A percentile compares a stretch with the other conserved stretches of the same genome.
These are phyloP conservation scores for Mycogone perniciosa DNA, from an alignment of 2,329 filamentous ascomycete genomes.

Conservation along the genomic window DNA sequence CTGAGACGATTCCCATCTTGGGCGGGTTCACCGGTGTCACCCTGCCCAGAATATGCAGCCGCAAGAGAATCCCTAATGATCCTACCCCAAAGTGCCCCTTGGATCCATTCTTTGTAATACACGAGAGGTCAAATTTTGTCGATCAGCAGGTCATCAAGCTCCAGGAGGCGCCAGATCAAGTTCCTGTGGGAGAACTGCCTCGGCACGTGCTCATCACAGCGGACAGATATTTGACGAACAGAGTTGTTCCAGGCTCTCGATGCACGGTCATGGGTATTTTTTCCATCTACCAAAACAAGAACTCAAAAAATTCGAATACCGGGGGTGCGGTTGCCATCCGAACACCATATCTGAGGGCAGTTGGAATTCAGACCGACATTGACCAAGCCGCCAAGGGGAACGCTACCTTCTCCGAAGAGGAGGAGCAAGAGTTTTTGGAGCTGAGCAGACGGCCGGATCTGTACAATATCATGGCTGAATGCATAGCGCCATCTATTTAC, in stretches of 20 bases:
- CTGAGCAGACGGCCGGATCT: slow-evolving; percentile 85
- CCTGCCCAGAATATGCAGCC: slow-evolving; percentile 71
- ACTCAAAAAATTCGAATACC: slow-evolving; percentile 65
- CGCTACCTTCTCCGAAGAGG: slow-evolving; percentile 82
- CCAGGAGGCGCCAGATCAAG: slow-evolving; percentile 94
- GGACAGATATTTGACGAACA: slow-evolving; percentile 92
- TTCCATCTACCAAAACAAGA: slow-evolving; percentile 94
- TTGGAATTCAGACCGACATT: slow-evolving; percentile 84
- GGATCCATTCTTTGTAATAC: slow-evolving; percentile 92
- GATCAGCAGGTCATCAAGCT: slow-evolving; percentile 98
- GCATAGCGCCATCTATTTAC: slow-evolving; percentile 96
- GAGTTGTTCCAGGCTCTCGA: slow-evolving; percentile 88
- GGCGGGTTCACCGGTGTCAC: slow-evolving; percentile 85
- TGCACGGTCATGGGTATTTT: slow-evolving; percentile 97
- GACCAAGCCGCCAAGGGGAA: slow-evolving; percentile 85
- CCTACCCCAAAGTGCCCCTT: slow-evolving; percentile 71
- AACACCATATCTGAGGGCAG: slow-evolving; percentile 87
- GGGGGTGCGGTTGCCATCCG: slow-evolving; percentile 87
- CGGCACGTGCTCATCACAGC: slow-evolving; percentile 92
- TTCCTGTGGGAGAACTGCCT: slow-evolving; percentile 92
- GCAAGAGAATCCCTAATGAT: slow-evolving; percentile 59
- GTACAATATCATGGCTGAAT: slow-evolving; percentile 84
- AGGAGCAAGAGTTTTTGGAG: slow-evolving; percentile 93
- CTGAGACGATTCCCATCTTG: slow-evolving; percentile 62
- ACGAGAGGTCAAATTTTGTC: slow-evolving; percentile 90